Evolutionary conservation across 495 filamentous ascomycete genomes (phyloP).

Genomic region (Penicillium goetzii): DNA sequence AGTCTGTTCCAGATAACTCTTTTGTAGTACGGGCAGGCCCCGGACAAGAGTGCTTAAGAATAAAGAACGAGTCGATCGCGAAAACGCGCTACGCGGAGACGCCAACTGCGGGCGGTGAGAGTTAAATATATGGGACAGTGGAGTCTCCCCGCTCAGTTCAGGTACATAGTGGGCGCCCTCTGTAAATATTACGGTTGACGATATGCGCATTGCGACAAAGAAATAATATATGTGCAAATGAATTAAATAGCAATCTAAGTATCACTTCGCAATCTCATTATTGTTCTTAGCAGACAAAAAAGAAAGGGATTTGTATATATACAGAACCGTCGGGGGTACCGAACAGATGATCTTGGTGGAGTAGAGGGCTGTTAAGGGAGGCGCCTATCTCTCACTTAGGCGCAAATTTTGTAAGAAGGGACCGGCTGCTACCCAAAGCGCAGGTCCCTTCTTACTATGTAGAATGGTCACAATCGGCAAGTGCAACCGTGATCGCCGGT

Average conservation of each 20-base stretch:
- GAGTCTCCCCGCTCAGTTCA: neutral
- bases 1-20: neutral
- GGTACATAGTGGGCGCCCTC: neutral
- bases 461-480: neutral
- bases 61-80: conserved; percentile 14
- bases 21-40: neutral
- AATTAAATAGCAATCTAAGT: neutral
- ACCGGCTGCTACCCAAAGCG: neutral
- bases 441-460: neutral
- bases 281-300: conserved; percentile 2
- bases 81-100: conserved; percentile 19
- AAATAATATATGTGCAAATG: neutral
- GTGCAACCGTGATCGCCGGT: neutral
- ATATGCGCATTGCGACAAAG: neutral
- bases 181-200: neutral
- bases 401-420: neutral
- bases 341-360: neutral
- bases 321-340: conserved; percentile 4
- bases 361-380: neutral
- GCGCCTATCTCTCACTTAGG: neutral
- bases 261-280: neutral
- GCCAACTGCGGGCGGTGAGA: conserved; percentile 7
- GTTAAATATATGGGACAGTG: neutral
- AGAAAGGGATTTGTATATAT: conserved; percentile 15
- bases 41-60: neutral